Conservation (phyloP, 169 alveolate species). For the Haemoproteus tartakovskyi region DNA sequence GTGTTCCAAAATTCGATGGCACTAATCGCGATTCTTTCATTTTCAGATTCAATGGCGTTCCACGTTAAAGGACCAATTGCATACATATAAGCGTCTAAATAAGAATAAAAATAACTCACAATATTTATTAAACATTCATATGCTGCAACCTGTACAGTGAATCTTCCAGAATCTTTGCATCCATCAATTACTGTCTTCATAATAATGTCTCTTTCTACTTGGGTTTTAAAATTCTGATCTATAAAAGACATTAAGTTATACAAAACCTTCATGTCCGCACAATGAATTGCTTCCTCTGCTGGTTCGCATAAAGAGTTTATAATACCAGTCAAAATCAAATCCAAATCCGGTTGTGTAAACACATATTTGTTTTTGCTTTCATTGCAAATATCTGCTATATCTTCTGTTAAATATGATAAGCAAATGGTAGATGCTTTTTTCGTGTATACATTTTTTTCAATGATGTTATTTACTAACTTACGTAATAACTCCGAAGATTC, state of each 20-base stretch:
- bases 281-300: slow-evolving; percentile 70
- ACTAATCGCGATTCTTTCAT: slow-evolving; percentile 83
- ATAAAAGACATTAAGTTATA: slow-evolving; percentile 72
- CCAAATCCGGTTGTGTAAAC: slow-evolving; percentile 70
- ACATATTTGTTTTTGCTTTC: slow-evolving; percentile 70
- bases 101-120: slow-evolving; percentile 81
- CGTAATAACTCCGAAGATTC: slow-evolving; percentile 86
- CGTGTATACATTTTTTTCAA: slow-evolving; percentile 76
- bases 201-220: slow-evolving; percentile 74
- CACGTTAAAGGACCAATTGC: slow-evolving; percentile 82
- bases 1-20: slow-evolving; percentile 89
- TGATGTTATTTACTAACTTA: slow-evolving; percentile 73
- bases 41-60: slow-evolving; percentile 79
- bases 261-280: slow-evolving; percentile 72
- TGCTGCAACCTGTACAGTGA: slow-evolving; percentile 82
- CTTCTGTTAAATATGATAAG: slow-evolving; percentile 83
- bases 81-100: slow-evolving; percentile 80
- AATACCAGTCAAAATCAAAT: slow-evolving; percentile 72
- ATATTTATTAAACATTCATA: slow-evolving; percentile 84
- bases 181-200: slow-evolving; percentile 80
- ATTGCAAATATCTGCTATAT: slow-evolving; percentile 75
- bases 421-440: slow-evolving; percentile 81
- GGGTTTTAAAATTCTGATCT: slow-evolving; percentile 70
- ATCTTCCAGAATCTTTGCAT: slow-evolving; percentile 72
- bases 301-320: slow-evolving; percentile 75